Conservation (phyloP, 768 basidiomycete species). For the Rhizopogon salebrosus region DNA sequence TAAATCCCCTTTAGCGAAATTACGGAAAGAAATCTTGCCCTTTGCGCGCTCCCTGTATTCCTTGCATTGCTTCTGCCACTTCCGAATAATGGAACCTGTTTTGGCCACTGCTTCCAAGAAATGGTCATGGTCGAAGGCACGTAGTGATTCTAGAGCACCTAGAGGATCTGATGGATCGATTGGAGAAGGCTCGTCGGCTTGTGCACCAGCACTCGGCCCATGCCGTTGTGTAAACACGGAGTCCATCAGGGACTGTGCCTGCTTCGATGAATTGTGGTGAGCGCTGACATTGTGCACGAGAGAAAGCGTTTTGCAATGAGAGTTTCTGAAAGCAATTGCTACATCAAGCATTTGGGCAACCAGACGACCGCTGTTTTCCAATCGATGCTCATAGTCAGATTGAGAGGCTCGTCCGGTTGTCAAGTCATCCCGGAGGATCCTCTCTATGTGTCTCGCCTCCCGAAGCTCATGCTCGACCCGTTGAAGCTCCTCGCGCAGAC, state of each 20-base stretch:
- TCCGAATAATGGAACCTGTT: slow-evolving; percentile 81
- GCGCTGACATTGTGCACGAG: slow-evolving; percentile 52
- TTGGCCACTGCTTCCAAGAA: slow-evolving; percentile 82
- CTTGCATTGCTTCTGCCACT: slow-evolving; percentile 97
- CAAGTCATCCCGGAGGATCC: slow-evolving; percentile 69
- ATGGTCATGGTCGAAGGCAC: slow-evolving; percentile 77
- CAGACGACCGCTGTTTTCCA: slow-evolving; percentile 63
- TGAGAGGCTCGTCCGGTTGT: slow-evolving; percentile 64
- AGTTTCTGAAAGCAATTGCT: slow-evolving; percentile 70
- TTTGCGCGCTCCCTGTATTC: slow-evolving; percentile 93
- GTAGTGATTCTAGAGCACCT: slow-evolving; percentile 63
- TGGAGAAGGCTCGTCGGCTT: slow-evolving; percentile 59
- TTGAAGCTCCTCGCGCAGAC: slow-evolving; percentile 69
- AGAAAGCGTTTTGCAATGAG: slow-evolving; percentile 68
- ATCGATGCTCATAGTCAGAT: slow-evolving; percentile 58
- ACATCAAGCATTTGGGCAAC: slow-evolving; percentile 80
- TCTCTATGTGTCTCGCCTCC: slow-evolving; percentile 62
- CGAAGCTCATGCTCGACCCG: slow-evolving; percentile 65
- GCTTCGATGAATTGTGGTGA: slow-evolving; percentile 48
- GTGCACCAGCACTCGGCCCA: slow-evolving; percentile 35
- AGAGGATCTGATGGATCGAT: slow-evolving; percentile 74
- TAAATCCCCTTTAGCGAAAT: slow-evolving; percentile 92
- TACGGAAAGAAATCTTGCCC: slow-evolving; percentile 94
- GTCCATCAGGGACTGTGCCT: slow-evolving; percentile 40
- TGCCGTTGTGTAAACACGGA: slow-evolving; percentile 48